Conservation (phyloP, 2,329 filamentous ascomycete genomes). For the Myotisia sp. region DNA sequence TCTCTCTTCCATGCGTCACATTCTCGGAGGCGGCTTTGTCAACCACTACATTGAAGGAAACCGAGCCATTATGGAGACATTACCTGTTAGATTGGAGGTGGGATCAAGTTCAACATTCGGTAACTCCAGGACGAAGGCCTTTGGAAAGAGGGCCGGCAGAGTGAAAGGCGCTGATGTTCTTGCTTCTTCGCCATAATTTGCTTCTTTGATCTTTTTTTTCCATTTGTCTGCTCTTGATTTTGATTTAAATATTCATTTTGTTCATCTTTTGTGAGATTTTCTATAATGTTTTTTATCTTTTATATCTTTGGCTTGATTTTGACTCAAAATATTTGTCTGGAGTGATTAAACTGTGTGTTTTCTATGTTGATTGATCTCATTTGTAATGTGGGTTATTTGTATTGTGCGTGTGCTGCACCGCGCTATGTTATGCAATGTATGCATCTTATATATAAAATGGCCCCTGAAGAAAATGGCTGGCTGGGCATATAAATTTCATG, state of each 20-base stretch:
- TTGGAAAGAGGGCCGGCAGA: constrained; percentile 1
- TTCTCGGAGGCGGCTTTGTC: constrained; percentile 48
- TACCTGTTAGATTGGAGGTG: constrained; percentile 29
- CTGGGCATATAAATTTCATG: no score
- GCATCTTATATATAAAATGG: no score
- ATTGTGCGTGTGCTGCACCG: no score
- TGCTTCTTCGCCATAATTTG: not conserved
- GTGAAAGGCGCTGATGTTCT: constrained; percentile 1
- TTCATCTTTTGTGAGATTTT: not conserved
- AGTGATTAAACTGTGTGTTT: no score
- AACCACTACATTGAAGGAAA: constrained; percentile 49
- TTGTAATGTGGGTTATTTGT: no score
- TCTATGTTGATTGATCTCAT: no score
- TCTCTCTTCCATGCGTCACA: constrained; percentile 45
- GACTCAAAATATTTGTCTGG: no score
- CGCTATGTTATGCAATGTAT: no score
- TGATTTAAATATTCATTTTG: no score
- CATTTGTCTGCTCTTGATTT: not conserved
- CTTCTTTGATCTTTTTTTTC: not conserved
- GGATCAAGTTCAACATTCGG: not conserved
- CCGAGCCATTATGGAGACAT: constrained; percentile 44
- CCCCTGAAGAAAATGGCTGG: no score
- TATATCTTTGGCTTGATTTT: no score
- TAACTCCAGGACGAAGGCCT: not conserved
- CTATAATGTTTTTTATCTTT: not conserved